Base-by-base conservation (phyloP, 163 green algal species). In the Scenedesmus sp. region DNA sequence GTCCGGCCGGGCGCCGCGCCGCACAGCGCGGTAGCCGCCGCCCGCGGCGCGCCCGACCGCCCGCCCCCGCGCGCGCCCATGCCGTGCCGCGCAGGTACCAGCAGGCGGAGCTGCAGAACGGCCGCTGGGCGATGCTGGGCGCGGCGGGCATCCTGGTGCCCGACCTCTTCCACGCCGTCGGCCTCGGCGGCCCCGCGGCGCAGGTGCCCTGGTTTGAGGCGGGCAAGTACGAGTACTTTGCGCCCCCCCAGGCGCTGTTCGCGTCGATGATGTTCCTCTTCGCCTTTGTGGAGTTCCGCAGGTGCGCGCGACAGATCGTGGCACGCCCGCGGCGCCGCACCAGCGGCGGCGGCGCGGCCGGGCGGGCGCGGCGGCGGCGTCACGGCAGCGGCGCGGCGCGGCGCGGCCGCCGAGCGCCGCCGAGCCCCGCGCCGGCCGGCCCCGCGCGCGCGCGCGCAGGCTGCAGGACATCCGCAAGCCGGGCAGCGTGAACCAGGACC, bases 91-190 rank as follows among this genome's bases (percentile, higher is more conserved):
- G 36, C 62, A 81, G 91, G 86, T 92, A 92, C 65, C 81, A 81
- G 58, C 92, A 97, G 86, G 90, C 91, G 58, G 93, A 98, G 91
- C 80, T 97, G 48, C 63, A 93, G 84, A 88, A 98, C 82, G 81
- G 53, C 11, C 92, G 95, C 79, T 98, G 89, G 84, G 95, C 95
- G 45, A 98, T 98, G 95, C 81, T 98, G 22, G 94, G 91, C 44
- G 92, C 95, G 20, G 93, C 84, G 1, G 87, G 87, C 60, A 87
- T 92, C 75, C 84, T 92, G 47, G 72, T 94, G 79, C 86, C 91
- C 17, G 91, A 96, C 82, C 84, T 96, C 44, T 56, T 92, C 34
- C 64, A 88, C 80, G 76, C 34, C 60, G 57, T 92, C 36, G 90
- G 90, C 85, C 3, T 92, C 85, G 84, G 81, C 77, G 81, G 91